Conservation (phyloP, 345 rosid genomes). For the Eutrema heterophyllum region DNA sequence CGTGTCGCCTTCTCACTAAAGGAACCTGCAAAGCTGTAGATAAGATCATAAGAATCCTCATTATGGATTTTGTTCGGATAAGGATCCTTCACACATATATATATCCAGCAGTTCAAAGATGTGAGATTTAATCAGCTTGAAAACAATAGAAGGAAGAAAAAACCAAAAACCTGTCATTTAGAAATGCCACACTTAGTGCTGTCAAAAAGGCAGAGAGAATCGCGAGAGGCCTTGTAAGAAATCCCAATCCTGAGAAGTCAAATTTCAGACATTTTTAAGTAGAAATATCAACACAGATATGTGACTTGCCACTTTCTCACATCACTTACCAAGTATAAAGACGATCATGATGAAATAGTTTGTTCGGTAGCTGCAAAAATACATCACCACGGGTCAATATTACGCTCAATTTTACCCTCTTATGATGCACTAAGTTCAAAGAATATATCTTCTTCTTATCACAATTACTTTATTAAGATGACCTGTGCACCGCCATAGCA, state of each 20-base stretch:
- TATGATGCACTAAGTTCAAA: neutral
- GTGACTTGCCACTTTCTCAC: neutral
- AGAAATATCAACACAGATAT: neutral
- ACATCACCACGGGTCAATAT: constrained; percentile 6
- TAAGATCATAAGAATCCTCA: constrained; percentile 9
- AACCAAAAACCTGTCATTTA: constrained; percentile 71
- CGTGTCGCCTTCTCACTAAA: constrained; percentile 87
- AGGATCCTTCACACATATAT: neutral
- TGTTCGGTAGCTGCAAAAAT: constrained; percentile 78
- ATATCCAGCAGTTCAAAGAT: neutral
- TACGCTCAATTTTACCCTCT: neutral
- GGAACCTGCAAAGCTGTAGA: constrained; percentile 88
- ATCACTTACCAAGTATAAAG: constrained; percentile 66
- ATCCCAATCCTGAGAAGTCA: constrained; percentile 59
- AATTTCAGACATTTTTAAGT: neutral
- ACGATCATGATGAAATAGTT: constrained; percentile 90
- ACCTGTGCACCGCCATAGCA: too few relatives aligned
- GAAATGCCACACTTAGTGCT: constrained; percentile 63
- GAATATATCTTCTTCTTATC: neutral
- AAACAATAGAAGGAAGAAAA: neutral
- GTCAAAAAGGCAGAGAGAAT: constrained; percentile 72
- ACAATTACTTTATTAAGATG: too few relatives aligned
- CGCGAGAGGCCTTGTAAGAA: constrained; percentile 80
- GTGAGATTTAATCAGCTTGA: neutral
- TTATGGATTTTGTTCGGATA: neutral